Conservation (phyloP, 345 rosid species). For the Xanthoceras sorbifolium region DNA sequence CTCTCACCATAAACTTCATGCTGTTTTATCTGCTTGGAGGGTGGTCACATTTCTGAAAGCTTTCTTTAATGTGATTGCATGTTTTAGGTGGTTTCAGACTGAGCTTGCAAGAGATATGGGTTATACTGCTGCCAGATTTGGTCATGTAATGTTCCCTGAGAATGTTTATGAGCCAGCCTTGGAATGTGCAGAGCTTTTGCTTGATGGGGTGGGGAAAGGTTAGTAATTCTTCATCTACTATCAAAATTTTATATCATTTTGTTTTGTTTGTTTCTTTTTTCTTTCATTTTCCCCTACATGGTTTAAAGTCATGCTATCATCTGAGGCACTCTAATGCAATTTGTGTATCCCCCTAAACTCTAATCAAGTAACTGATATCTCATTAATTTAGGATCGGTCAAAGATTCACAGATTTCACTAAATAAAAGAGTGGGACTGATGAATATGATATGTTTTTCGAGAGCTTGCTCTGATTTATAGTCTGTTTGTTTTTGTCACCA, state of each 20-base stretch:
- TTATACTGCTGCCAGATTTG: constrained; percentile 94
- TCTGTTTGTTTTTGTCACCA: neutral
- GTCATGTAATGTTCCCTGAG: constrained; percentile 99
- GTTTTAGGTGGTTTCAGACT: constrained; percentile 86
- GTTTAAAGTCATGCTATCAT: neutral
- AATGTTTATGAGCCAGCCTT: constrained; percentile 95
- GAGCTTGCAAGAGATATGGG: constrained; percentile 98
- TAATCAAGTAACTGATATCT: neutral
- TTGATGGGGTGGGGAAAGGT: constrained; percentile 94
- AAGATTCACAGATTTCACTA: neutral
- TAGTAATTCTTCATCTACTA: constrained; percentile 14
- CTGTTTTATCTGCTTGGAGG: neutral
- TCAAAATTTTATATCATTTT: neutral
- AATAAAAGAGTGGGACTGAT: neutral
- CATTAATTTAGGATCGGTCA: neutral
- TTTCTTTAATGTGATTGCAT: constrained; percentile 49
- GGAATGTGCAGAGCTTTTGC: constrained; percentile 86
- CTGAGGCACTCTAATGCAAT: neutral
- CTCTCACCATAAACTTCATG: neutral
- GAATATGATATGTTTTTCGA: neutral
- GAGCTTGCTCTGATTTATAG: neutral
- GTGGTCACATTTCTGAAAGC: constrained; percentile 41
- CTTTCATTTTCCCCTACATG: neutral
- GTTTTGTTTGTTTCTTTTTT: neutral
- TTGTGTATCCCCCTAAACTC: neutral